These are phyloP conservation scores for Leishmania major DNA, from an alignment of 208 protist genomes.

Conservation along the genomic window DNA sequence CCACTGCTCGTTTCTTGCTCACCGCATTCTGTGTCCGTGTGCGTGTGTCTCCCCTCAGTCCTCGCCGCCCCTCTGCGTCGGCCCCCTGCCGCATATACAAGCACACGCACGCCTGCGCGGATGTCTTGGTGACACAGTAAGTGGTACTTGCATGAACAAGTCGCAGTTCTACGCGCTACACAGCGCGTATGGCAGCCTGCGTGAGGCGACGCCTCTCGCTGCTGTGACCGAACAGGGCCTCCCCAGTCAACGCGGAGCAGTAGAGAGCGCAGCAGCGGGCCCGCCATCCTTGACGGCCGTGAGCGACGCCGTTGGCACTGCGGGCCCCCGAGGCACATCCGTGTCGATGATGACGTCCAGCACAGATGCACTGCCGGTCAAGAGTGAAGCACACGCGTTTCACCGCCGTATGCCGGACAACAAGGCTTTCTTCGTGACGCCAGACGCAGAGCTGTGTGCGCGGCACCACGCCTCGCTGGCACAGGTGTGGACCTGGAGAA, in stretches of 20 bases:
- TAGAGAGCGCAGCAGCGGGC: not conserved
- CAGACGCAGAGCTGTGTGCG: constrained; percentile 13
- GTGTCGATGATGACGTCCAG: not conserved
- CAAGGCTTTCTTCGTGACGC: constrained; percentile 4
- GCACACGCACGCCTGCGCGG: not conserved
- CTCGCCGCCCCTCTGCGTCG: not conserved
- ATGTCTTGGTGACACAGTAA: not conserved
- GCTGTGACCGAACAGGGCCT: not conserved
- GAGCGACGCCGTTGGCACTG: not conserved
- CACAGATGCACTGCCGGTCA: not conserved
- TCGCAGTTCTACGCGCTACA: not conserved
- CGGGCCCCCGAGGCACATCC: too few species aligned
- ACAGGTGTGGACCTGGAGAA: constrained; percentile 11
- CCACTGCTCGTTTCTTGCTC: not conserved
- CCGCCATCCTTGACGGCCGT: not conserved
- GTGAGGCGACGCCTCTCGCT: not conserved
- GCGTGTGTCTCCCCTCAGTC: not conserved
- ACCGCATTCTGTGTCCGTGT: not conserved
- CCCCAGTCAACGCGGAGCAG: not conserved
- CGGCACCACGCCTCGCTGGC: constrained; percentile 6
- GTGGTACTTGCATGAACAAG: not conserved
- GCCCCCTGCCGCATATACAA: not conserved
- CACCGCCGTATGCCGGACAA: not conserved
- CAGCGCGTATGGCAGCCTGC: constrained; percentile 5
- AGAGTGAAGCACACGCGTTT: not conserved